These are phyloP conservation scores for Pinus albicaulis DNA, from an alignment of 75 land plant species.

Conservation along the genomic window DNA sequence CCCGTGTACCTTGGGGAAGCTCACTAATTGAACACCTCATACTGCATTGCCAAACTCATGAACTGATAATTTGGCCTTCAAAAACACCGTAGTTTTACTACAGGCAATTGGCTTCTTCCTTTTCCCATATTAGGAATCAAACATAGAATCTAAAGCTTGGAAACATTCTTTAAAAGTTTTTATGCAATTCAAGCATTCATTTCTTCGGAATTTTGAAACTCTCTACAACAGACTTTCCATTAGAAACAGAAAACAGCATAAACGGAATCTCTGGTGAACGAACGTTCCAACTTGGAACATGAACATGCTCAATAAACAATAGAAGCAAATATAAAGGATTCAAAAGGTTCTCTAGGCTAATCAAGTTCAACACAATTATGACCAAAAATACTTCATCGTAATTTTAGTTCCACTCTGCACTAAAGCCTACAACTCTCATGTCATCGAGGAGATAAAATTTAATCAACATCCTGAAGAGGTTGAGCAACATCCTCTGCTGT, in stretches of 20 bases:
- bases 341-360: neutral
- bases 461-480: constrained; percentile 60
- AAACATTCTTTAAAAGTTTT: no score
- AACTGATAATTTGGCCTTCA: no score
- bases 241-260: neutral
- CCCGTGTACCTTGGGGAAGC: no score
- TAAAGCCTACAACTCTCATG: neutral
- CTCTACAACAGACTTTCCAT: neutral
- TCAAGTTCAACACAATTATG: neutral
- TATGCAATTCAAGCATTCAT: no score
- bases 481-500: constrained; percentile 55
- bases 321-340: neutral
- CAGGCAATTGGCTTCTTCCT: no score
- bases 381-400: neutral
- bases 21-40: no score
- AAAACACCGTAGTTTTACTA: no score
- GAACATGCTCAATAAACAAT: neutral
- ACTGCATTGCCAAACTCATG: no score
- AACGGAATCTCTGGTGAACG: neutral
- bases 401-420: constrained; percentile 1
- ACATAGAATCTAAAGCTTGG: no score
- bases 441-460: neutral
- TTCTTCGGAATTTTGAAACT: no score
- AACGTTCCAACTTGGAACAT: neutral
- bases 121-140: no score